A percentile compares a stretch with the other conserved stretches of the same genome.
Evolutionary conservation across 768 basidiomycete species (phyloP).

Genomic region (Mycena galericulata): DNA sequence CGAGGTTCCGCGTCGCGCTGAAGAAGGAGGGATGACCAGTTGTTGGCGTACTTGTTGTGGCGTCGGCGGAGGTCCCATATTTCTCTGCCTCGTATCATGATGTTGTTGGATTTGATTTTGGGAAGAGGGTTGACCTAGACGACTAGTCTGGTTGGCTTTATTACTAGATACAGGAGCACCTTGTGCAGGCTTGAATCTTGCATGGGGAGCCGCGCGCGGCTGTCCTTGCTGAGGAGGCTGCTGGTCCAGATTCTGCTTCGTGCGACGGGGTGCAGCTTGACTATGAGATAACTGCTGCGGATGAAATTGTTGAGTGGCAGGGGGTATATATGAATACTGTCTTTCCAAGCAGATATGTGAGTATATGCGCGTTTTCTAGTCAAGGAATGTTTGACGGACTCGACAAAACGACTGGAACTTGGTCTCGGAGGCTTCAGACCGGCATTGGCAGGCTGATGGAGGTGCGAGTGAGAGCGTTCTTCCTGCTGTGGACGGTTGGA

Average conservation of each 20-base stretch:
- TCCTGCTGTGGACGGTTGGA: conserved; percentile 41
- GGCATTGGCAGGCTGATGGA: conserved; percentile 39
- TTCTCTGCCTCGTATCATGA: conserved; percentile 40
- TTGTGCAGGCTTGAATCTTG: conserved; percentile 43
- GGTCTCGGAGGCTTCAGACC: conserved; percentile 52
- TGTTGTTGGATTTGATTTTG: conserved; percentile 30
- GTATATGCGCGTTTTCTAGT: conserved; percentile 35
- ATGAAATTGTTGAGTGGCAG: conserved; percentile 56
- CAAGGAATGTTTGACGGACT: conserved; percentile 50
- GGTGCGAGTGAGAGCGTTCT: conserved; percentile 39
- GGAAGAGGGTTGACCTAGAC: conserved; percentile 24
- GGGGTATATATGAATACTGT: conserved; percentile 74
- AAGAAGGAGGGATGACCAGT: conserved; percentile 25
- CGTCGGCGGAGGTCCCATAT: conserved; percentile 67
- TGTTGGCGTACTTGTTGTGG: conserved; percentile 55
- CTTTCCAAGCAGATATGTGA: conserved; percentile 50
- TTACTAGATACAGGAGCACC: conserved; percentile 27
- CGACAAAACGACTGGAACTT: conserved; percentile 60
- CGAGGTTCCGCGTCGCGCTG: conserved; percentile 26
- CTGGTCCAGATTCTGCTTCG: conserved; percentile 41
- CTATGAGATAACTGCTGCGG: conserved; percentile 53
- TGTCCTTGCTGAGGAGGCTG: conserved; percentile 39
- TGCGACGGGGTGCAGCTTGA: conserved; percentile 56
- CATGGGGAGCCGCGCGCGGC: conserved; percentile 33
- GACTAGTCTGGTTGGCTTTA: conserved; percentile 26